Evolutionary conservation across 345 rosid species (phyloP).

Genomic region (Tarenaya hassleriana): DNA sequence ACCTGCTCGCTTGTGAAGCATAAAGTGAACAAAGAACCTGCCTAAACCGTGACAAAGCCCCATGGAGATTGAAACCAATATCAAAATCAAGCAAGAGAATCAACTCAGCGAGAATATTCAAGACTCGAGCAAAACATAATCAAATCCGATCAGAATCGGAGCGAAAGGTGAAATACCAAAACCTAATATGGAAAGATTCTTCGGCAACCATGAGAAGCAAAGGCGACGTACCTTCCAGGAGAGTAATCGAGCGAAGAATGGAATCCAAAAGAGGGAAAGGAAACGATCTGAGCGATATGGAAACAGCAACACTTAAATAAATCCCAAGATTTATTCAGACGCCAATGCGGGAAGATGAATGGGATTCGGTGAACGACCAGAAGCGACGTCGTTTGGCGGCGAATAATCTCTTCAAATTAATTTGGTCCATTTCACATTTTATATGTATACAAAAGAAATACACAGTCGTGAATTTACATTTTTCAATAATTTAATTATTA

Average conservation of each 20-base stretch:
- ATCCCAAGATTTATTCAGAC: neutral
- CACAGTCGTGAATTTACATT: no score
- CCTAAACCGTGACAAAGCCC: constrained; percentile 41
- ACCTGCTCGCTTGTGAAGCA: constrained; percentile 95
- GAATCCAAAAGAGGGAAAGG: constrained; percentile 25
- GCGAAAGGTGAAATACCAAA: no score
- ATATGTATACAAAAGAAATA: no score
- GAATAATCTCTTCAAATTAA: no score
- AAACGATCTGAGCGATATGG: neutral
- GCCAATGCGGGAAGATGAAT: neutral
- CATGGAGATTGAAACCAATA: constrained; percentile 20
- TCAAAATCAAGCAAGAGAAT: constrained; percentile 2
- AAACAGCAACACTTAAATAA: neutral
- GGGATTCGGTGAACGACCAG: neutral
- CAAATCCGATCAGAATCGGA: no score
- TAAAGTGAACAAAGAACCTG: constrained; percentile 63
- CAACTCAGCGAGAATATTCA: neutral
- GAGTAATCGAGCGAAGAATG: constrained; percentile 38
- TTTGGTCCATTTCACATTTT: no score
- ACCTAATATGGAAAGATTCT: no score
- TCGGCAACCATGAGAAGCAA: constrained; percentile 22
- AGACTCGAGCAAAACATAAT: no score
- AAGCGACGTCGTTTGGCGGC: neutral
- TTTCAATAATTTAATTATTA: no score
- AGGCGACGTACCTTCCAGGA: constrained; percentile 54